A percentile compares a stretch with the other conserved stretches of the same genome.
These are phyloP conservation scores for Wickerhamia fluorescens DNA, from an alignment of 805 yeast species.

Conservation along the genomic window DNA sequence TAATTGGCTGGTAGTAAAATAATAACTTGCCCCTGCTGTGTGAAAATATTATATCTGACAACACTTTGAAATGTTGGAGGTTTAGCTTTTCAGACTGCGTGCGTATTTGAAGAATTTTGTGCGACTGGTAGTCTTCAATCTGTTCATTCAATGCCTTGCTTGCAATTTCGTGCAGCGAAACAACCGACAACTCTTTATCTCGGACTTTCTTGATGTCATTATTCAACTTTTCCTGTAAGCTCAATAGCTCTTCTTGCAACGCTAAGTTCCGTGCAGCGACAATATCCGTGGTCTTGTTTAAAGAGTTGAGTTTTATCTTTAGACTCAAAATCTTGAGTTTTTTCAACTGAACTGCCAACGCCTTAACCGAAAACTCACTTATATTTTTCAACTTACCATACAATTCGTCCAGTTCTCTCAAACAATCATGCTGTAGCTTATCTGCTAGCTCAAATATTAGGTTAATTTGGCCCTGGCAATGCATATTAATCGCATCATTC, in stretches of 20 bases:
- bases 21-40: constrained; percentile 3
- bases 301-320: constrained; percentile 9
- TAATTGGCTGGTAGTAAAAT: constrained; percentile 22
- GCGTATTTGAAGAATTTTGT: constrained; percentile 13
- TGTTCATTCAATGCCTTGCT: neutral
- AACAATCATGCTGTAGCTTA: constrained; percentile 7
- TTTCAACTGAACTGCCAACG: constrained; percentile 23
- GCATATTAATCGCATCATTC: constrained; percentile 17
- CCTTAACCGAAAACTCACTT: constrained; percentile 14
- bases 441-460: constrained; percentile 15
- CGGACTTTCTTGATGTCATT: neutral
- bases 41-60: constrained; percentile 20
- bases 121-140: neutral
- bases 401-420: neutral
- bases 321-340: constrained; percentile 19
- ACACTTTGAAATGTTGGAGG: constrained; percentile 14
- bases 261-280: neutral
- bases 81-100: constrained; percentile 21
- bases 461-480: constrained; percentile 18
- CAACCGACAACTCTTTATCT: neutral
- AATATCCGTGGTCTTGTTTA: constrained; percentile 1
- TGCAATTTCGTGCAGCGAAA: neutral
- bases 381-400: too few relatives aligned
- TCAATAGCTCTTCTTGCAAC: neutral
- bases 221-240: neutral